Base-by-base conservation (phyloP, 2,329 filamentous ascomycete species). In the Aspergillus intermedius region DNA sequence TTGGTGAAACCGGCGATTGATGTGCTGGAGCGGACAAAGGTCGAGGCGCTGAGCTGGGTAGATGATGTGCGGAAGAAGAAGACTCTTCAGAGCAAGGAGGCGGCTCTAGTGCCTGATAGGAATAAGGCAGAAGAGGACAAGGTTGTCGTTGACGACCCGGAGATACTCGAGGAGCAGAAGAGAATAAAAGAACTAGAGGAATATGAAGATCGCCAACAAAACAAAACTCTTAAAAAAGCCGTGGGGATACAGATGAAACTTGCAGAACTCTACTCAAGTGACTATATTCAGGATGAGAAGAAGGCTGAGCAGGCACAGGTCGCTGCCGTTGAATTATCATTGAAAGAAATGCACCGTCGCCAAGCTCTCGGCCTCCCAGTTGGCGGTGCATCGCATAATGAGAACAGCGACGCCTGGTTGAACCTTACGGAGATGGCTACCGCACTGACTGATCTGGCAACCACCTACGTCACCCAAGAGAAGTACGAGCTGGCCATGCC, bases 401-500 rank as follows among this genome's bases (percentile, higher is more conserved):
- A 64, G 30, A 60, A 67, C 19, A 65, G 59, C 35, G 58, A 63
- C 28, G 54, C 62, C 35, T 72, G 68, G 61, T 44, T 73, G 59
- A 69, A 61, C 41, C 58, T 68, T 22, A 58, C 63, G 43, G 69
- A 75, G 61, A 64, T 66, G 47, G 65, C 62, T 4, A 57, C 60
- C 9, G 56, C 57, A 7, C 51, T 63, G 50, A 48, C 62, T 80
- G 85, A 87, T 10, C 77, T 96, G 21, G 91, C 81, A 15, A 79
- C 84, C 49, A 82, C 84, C 58, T 96, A 95, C 68, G 82, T 88
- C 61, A 77, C 79, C 44, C 82, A 81, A 58, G 80, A 84, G 41
- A 82, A 87, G 58, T 85, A 89, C 61, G 87, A 91, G 57, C 82
- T 96, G 2, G 86, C 91, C 5, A 80, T 91, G 19, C 90, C 91